These are phyloP conservation scores for Globisporangium emineosum DNA, from an alignment of 352 stramenopile genomes.

Conservation along the genomic window DNA sequence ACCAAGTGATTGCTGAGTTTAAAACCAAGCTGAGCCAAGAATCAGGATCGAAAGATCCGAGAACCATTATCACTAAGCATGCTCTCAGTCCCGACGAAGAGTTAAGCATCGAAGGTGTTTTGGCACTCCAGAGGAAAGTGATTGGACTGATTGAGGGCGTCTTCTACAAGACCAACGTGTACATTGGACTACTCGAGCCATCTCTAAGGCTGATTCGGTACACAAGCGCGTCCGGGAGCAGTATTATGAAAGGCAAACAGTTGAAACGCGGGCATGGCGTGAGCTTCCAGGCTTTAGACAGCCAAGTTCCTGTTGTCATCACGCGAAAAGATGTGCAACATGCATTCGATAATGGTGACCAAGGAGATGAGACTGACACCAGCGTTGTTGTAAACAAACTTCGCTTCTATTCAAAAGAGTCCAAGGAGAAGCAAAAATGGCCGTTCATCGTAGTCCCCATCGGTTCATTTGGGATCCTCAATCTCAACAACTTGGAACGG, in stretches of 20 bases:
- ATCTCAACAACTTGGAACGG: conserved; percentile 57
- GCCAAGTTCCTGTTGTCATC: conserved; percentile 40
- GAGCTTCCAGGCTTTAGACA: conserved; percentile 46
- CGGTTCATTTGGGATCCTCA: conserved; percentile 39
- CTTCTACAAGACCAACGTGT: conserved; percentile 45
- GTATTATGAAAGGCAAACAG: conserved; percentile 59
- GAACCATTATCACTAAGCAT: not conserved
- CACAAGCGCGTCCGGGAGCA: conserved; percentile 46
- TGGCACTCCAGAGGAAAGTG: conserved; percentile 29
- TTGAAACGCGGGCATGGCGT: conserved; percentile 54
- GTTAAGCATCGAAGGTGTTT: conserved; percentile 33
- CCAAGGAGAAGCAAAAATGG: conserved; percentile 28
- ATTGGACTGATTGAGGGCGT: conserved; percentile 34
- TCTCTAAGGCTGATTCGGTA: conserved; percentile 40
- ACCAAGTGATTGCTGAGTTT: conserved; percentile 17
- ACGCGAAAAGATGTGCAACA: conserved; percentile 17
- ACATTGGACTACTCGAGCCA: conserved; percentile 63
- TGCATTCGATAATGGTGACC: not conserved
- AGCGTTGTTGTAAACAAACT: conserved; percentile 23
- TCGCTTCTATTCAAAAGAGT: conserved; percentile 36
- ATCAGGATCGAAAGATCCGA: not conserved
- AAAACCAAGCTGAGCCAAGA: not conserved
- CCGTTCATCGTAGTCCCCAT: conserved; percentile 69
- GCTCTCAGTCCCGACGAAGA: conserved; percentile 36
- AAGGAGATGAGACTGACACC: not conserved